A percentile compares a stretch with the other conserved stretches of the same genome.
These are phyloP conservation scores for Trichoderma sp. DNA, from an alignment of 2,329 filamentous ascomycete genomes.

Conservation along the genomic window DNA sequence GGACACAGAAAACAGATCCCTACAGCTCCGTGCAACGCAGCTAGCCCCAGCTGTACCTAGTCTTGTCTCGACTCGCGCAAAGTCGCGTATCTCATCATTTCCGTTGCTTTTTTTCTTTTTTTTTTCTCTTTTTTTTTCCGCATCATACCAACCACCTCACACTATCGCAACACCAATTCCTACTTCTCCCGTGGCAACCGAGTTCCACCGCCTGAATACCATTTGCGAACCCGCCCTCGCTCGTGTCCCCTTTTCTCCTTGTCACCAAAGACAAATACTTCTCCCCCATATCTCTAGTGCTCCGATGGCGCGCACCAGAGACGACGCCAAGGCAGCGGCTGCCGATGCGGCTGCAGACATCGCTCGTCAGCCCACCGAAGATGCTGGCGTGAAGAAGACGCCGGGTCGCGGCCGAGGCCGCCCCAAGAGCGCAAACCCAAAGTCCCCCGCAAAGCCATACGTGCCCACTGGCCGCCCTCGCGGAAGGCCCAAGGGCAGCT, in stretches of 20 bases:
- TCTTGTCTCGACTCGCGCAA: slow-evolving; percentile 5
- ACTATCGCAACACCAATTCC: slow-evolving; percentile 2
- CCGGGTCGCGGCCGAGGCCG: slow-evolving; percentile 47
- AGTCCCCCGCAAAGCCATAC: slow-evolving; percentile 37
- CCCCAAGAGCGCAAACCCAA: slow-evolving; percentile 40
- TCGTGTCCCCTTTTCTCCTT: neutral
- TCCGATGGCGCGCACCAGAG: slow-evolving; percentile 38
- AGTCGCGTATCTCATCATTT: slow-evolving; percentile 19
- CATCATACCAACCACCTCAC: neutral
- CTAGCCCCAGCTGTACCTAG: slow-evolving; percentile 3
- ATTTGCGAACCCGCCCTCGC: neutral
- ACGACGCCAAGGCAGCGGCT: slow-evolving; percentile 30
- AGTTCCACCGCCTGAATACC: slow-evolving; percentile 10
- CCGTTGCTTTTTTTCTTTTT: slow-evolving; percentile 5
- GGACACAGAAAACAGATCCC: neutral
- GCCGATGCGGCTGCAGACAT: slow-evolving; percentile 40
- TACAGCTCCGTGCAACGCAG: slow-evolving; percentile 6
- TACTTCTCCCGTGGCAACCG: neutral
- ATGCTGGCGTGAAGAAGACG: slow-evolving; percentile 39
- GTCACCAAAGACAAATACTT: neutral
- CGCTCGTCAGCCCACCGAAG: slow-evolving; percentile 19
- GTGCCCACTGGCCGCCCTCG: slow-evolving; percentile 47
- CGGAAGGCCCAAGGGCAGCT: slow-evolving; percentile 49
- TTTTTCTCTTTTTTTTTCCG: neutral
- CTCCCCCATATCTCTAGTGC: neutral